These are phyloP conservation scores for Linnemannia elongata DNA, from an alignment of 192 early-diverging fungal species.

Conservation along the genomic window DNA sequence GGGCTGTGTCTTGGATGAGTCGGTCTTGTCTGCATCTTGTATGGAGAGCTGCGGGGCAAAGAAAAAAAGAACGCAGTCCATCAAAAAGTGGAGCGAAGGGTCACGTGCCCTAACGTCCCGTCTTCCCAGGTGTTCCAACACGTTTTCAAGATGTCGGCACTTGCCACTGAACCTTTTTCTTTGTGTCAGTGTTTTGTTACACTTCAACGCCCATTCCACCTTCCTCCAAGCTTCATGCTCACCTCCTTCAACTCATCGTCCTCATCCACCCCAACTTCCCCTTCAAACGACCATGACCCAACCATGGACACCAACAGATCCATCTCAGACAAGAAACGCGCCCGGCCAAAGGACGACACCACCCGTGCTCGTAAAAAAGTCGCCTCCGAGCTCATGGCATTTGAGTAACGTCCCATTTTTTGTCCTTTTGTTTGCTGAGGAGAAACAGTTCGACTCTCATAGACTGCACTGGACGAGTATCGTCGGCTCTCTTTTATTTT, in stretches of 20 bases:
- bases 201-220: background rate
- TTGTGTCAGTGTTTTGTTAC: background rate
- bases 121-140: background rate
- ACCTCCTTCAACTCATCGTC: background rate
- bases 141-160: too few species aligned
- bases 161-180: background rate
- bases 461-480: background rate
- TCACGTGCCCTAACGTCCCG: background rate
- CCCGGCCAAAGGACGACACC: slow-evolving; percentile 20
- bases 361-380: slow-evolving; percentile 37
- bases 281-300: slow-evolving; percentile 3
- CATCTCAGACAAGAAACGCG: slow-evolving; percentile 36
- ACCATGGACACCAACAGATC: background rate
- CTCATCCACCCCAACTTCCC: background rate
- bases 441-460: background rate
- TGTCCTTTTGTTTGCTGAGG: background rate
- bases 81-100: background rate
- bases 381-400: slow-evolving; percentile 45
- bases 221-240: background rate
- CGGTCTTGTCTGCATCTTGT: background rate
- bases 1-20: background rate
- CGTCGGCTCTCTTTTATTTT: background rate
- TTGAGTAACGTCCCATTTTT: slow-evolving; percentile 28
- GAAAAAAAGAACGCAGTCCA: background rate
- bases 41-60: background rate